Conservation (phyloP, 345 rosid species). For the Anacardium occidentale region DNA sequence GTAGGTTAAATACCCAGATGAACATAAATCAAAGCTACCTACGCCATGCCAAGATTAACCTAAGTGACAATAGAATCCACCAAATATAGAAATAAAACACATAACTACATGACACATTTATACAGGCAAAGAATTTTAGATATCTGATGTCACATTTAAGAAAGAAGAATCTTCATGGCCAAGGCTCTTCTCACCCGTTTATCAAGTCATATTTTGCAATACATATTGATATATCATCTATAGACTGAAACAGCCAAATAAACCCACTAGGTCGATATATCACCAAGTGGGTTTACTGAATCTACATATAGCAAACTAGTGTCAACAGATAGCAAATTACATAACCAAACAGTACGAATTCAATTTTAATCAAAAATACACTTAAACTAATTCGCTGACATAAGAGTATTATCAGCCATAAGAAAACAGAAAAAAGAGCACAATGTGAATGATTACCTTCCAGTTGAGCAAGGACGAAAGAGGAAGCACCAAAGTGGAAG, state of each 20-base stretch:
- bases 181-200: not conserved
- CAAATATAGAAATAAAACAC: not conserved
- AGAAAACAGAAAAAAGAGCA: not conserved
- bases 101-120: not conserved
- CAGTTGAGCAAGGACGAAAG: constrained; percentile 75
- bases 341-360: too few species aligned
- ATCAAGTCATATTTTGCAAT: not conserved
- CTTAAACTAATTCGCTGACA: not conserved
- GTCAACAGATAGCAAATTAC: not conserved
- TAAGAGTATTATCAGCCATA: not conserved
- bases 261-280: too few species aligned
- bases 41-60: constrained; percentile 10
- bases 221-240: not conserved
- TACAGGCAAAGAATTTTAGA: not conserved
- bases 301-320: too few species aligned
- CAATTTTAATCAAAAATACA: too few species aligned
- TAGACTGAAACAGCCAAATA: not conserved
- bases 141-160: not conserved
- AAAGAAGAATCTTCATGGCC: not conserved
- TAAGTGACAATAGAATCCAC: not conserved
- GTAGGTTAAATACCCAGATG: constrained; percentile 5
- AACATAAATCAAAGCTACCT: constrained; percentile 10
- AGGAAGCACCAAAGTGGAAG: constrained; percentile 78
- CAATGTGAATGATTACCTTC: constrained; percentile 37
- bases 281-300: too few species aligned